phyloP scores from a whole-genome alignment of 2,329 filamentous ascomycete species.

The Orbilia brochopaga region DNA sequence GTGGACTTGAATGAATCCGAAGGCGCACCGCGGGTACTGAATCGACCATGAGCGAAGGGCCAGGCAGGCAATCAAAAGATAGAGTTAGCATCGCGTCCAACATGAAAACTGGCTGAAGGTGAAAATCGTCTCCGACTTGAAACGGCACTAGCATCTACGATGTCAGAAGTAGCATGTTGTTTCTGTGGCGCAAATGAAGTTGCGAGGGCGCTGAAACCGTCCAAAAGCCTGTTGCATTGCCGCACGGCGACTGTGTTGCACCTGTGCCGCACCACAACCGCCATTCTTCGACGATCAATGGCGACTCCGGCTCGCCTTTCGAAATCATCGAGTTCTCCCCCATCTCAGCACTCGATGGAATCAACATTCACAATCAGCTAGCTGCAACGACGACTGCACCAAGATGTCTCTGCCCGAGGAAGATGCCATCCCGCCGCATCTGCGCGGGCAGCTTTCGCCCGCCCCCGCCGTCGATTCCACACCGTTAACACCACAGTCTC shows the following conservation, averaged over 20 bases:
- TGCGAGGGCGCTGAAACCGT: background rate
- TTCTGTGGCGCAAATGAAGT: background rate
- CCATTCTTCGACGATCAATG: background rate
- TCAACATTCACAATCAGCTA: slow-evolving; percentile 7
- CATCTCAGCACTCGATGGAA: too few relatives aligned
- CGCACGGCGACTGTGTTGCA: slow-evolving; percentile 2
- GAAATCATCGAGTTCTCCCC: background rate
- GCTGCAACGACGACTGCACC: slow-evolving; percentile 1
- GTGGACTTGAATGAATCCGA: background rate
- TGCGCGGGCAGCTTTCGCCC: slow-evolving; percentile 31
- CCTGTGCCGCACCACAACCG: slow-evolving; percentile 4
- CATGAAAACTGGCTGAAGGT: background rate
- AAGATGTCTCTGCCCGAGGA: slow-evolving; percentile 46
- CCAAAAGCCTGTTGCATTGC: slow-evolving; percentile 2
- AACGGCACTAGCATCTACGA: too few relatives aligned
- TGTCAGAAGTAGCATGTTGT: background rate
- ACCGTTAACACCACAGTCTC: slow-evolving; percentile 21
- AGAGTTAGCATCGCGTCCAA: background rate
- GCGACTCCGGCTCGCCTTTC: too few relatives aligned
- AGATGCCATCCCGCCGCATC: slow-evolving; percentile 41
- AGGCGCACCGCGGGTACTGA: too few relatives aligned
- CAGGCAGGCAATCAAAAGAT: background rate
- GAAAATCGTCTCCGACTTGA: background rate
- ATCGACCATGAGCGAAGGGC: too few relatives aligned
- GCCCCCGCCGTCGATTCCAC: background rate